Base-by-base conservation (phyloP, 495 filamentous ascomycete species). In the Neurospora sp. region DNA sequence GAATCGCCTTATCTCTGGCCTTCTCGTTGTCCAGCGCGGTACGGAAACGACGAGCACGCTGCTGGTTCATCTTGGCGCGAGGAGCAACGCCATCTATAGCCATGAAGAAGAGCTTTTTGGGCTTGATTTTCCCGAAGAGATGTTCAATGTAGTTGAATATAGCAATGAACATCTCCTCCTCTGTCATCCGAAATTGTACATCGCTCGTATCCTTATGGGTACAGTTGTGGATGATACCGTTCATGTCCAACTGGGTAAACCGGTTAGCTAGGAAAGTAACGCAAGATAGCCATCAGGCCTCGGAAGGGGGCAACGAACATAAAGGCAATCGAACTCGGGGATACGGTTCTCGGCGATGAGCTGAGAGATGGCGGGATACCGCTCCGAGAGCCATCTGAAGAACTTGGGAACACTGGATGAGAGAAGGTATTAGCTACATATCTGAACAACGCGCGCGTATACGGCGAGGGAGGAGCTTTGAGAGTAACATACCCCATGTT, bases 101-200 rank as follows among this genome's bases (percentile, higher is more conserved):
- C 96, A 99, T 98, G 84, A 97, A 99, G 82, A 99, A 99, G 14
- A 99, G 87, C 84, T 97, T 90, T 83, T 97, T 94, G 3, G 96
- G 96, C 81, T 97, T 98, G 75, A 99, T 99, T 83, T 98, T 98
- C 69, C 94, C 94, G 77, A 96, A 99, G 10, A 99, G 84, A 85
- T 99, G 96, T 82, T 99, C 96, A 74, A 99, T 98, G 80, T 99
- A 99, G 83, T 98, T 98, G 88, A 99, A 99, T 74, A 99, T 99
- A 31, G 93, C 92, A 74, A 98, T 98, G 81, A 98, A 98, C 94
- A 98, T 98, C 81, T 97, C 91, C 79, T 98, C 96, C 80, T 99
- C 96, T 68, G 91, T 93, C 86, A 99, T 91, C 69, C 95, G 94
- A 78, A 94, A 95, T 0, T 92, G 94, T 3, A 94, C 89, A 74